Conservation (phyloP, 2,329 filamentous ascomycete genomes). For the Aureobasidium pullulans region DNA sequence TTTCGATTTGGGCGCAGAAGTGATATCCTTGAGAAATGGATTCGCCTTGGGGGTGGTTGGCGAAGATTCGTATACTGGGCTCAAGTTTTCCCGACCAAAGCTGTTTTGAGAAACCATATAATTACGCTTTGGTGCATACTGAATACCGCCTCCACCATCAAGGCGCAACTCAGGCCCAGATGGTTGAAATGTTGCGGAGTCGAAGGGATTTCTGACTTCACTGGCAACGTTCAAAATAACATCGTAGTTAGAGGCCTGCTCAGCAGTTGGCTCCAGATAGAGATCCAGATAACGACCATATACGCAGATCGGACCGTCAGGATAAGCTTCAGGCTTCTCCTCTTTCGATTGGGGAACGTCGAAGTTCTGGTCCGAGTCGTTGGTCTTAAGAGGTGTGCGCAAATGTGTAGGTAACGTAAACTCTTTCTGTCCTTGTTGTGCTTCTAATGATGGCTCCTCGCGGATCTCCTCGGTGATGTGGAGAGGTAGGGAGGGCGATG, state of each 20-base stretch:
- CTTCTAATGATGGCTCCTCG: neutral
- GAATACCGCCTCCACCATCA: conserved; percentile 27
- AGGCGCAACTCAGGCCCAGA: conserved; percentile 27
- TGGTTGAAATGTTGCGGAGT: conserved; percentile 20
- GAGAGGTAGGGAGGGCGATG: conserved; percentile 52
- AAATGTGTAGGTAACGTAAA: neutral
- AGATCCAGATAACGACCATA: conserved; percentile 71
- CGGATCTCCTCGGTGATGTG: conserved; percentile 10
- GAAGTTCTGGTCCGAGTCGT: conserved; percentile 38
- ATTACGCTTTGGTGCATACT: conserved; percentile 25
- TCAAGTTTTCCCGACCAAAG: neutral
- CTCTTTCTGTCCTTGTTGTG: neutral
- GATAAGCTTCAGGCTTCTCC: conserved; percentile 72
- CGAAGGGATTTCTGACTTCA: conserved; percentile 72
- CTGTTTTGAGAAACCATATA: neutral
- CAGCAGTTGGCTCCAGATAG: conserved; percentile 70
- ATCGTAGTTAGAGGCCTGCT: conserved; percentile 70
- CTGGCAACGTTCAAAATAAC: conserved; percentile 79
- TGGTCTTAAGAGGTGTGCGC: conserved; percentile 3
- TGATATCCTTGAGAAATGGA: conserved; percentile 31
- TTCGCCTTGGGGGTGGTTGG: conserved; percentile 51
- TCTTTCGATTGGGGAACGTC: conserved; percentile 53
- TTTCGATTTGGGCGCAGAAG: conserved; percentile 20
- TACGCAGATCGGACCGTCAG: conserved; percentile 73
- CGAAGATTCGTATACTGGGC: conserved; percentile 19